Base-by-base conservation (phyloP, 768 basidiomycete genomes). In the Filobasidium wieringae region DNA sequence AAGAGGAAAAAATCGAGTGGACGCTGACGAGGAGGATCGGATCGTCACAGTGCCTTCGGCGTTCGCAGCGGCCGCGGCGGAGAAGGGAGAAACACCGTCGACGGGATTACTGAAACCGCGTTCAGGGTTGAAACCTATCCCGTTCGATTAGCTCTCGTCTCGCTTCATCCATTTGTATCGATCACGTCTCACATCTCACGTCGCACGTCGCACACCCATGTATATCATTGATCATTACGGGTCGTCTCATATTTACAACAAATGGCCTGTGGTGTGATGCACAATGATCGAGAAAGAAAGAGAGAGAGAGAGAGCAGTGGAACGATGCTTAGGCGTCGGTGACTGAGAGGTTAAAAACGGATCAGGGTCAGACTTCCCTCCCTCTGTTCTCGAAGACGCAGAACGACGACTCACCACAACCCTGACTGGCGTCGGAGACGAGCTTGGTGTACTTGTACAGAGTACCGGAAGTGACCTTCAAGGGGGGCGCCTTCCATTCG, bases 401-500 rank as follows among this genome's bases (percentile, higher is more conserved):
- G 8, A 31, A 31, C 8, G 5, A 34, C 11, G 3, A 57, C 56
- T 8, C 39, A 57, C 56, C 84, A 70, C 92, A 96, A 14, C 93
- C 93, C 30, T 82, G 84, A 72, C 87, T 89, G 11, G 93, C 93
- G 70, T 99, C 92, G 57, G 80, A 80, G 53, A 97, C 93, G 34
- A 80, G 75, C 74, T 88, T 88, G 62, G 82, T 79, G 75, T 95
- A 95, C 77, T 92, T 95, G 79, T 80, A 68, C 14, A 74, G 61
- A 1, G 75, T 67, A 36, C 74, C 75, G 47, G 66, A 51, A 9
- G 56, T 63, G 17, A 68, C 65, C 85, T 76, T 91, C 65, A 91
- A 80, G 8, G 89, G 85, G 17, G 88, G 88, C 14, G 90, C 83
- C 40, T 76, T 81, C 93, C 93, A 96, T 40, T 71, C 76, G 32